Evolutionary conservation across 78 protist species (phyloP).

Genomic region (Emiliania huxleyi): DNA sequence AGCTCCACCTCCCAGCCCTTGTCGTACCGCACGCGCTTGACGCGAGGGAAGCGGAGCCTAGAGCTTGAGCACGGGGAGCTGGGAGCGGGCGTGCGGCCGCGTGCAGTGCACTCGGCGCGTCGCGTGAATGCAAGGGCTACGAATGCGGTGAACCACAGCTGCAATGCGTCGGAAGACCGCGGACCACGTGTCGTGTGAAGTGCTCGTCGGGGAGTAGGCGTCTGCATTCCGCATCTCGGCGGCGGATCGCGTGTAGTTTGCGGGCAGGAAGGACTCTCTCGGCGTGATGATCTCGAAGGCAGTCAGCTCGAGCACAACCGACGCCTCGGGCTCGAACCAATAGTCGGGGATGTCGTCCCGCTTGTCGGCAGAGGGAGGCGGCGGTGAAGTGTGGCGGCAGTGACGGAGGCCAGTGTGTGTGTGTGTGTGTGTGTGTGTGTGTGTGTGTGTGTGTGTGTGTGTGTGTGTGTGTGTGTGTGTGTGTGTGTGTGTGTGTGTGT

Average conservation of each 20-base stretch:
- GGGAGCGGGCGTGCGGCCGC: no score
- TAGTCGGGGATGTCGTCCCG: background rate
- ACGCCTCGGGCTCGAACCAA: background rate
- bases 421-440: no score
- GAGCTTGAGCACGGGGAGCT: background rate
- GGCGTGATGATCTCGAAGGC: background rate
- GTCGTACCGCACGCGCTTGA: background rate
- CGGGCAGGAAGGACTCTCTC: background rate
- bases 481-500: no score
- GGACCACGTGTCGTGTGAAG: background rate
- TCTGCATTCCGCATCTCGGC: no score
- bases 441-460: no score
- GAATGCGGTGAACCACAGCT: background rate
- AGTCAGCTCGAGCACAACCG: background rate
- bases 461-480: no score
- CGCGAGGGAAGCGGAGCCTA: constrained; percentile 16
- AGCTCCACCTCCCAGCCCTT: background rate
- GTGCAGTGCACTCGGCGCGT: no score
- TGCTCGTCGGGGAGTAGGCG: background rate
- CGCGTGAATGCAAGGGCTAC: background rate
- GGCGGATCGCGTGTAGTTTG: background rate
- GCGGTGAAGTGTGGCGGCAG: no score
- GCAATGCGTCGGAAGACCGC: background rate
- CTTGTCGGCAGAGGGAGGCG: no score
- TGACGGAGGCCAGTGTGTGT: no score